Evolutionary conservation across 2,329 filamentous ascomycete species (phyloP).

Genomic region (Pseudogymnoascus sp.): DNA sequence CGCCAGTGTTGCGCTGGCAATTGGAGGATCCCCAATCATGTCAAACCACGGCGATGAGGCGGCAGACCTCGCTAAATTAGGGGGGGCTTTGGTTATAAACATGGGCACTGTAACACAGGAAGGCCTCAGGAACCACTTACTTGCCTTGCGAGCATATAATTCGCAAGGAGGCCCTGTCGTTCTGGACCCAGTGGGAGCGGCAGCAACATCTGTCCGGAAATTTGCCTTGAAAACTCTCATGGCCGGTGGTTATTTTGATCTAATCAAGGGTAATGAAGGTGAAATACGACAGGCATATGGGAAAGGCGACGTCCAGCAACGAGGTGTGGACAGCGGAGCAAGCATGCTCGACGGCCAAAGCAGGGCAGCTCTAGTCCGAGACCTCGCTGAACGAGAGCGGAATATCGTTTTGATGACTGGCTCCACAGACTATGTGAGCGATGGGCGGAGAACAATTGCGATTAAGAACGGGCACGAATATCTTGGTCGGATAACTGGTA

Average conservation of each 20-base stretch:
- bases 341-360: constrained; percentile 46
- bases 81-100: constrained; percentile 79
- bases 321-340: constrained; percentile 72
- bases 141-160: constrained; percentile 78
- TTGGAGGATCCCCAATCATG: constrained; percentile 92
- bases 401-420: constrained; percentile 80
- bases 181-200: constrained; percentile 84
- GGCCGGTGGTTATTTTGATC: constrained; percentile 65
- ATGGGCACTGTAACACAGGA: constrained; percentile 87
- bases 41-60: constrained; percentile 80
- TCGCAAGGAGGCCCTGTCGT: constrained; percentile 65
- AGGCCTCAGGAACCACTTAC: constrained; percentile 61
- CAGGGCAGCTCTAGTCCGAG: constrained; percentile 54
- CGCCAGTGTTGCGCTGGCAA: constrained; percentile 77
- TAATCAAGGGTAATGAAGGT: constrained; percentile 91
- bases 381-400: constrained; percentile 60
- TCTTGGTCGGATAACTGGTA: constrained; percentile 66
- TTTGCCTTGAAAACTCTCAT: constrained; percentile 65
- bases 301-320: constrained; percentile 53
- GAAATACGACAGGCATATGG: constrained; percentile 73
- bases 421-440: constrained; percentile 65
- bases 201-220: constrained; percentile 68
- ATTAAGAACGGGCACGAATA: constrained; percentile 70
- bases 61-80: constrained; percentile 65
- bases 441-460: constrained; percentile 60